Percentiles rank a stretch among this genome's conserved stretches.
phyloP scores from a whole-genome alignment of 1,284 basidiomycete genomes.

The Boletellus dicymbophilus region DNA sequence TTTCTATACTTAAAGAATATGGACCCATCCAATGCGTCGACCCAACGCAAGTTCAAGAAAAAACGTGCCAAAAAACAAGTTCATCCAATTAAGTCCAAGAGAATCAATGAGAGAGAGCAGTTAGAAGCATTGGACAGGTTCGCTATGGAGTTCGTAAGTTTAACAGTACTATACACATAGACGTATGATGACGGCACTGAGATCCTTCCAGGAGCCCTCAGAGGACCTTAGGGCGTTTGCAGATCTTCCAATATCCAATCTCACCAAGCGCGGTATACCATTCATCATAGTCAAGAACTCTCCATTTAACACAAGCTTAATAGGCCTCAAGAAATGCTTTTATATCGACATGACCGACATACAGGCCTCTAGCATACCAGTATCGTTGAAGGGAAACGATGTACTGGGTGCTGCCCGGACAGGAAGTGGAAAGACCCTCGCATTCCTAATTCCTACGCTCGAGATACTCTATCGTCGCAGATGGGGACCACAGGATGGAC shows the following conservation, averaged over 20 bases:
- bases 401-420: constrained; percentile 80
- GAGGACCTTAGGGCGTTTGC: constrained; percentile 53
- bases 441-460: constrained; percentile 78
- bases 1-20: constrained; percentile 6
- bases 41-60: constrained; percentile 21
- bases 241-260: constrained; percentile 70
- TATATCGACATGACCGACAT: constrained; percentile 90
- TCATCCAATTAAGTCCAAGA: constrained; percentile 41
- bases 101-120: constrained; percentile 51
- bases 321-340: constrained; percentile 85
- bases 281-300: background rate
- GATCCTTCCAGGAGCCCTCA: constrained; percentile 44
- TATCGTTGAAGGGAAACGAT: constrained; percentile 67
- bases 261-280: constrained; percentile 62
- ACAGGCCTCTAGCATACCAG: constrained; percentile 63
- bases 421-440: constrained; percentile 84
- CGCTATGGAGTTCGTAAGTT: constrained; percentile 59
- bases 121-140: constrained; percentile 55
- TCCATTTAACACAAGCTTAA: background rate
- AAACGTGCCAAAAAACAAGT: constrained; percentile 8
- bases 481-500: constrained; percentile 82
- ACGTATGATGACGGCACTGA: constrained; percentile 6
- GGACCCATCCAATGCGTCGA: constrained; percentile 15
- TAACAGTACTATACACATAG: background rate
- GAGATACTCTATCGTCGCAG: constrained; percentile 74